These are phyloP conservation scores for Solanum corneliomulleri DNA, from an alignment of 257 asterid species.

Conservation along the genomic window DNA sequence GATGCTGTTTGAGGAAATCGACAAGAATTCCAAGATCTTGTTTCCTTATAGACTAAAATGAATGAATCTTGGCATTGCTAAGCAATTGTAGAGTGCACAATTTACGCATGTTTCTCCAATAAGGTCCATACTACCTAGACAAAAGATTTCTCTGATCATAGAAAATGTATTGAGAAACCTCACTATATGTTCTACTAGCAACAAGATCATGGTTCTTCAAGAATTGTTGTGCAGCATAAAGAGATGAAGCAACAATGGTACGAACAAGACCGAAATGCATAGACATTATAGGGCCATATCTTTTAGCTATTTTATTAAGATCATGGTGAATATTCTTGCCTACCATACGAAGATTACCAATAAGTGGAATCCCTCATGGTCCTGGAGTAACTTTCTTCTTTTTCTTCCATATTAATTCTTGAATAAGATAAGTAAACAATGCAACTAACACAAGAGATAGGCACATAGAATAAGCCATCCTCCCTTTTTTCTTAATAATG, in stretches of 20 bases:
- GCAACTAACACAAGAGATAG: background rate
- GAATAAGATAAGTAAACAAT: background rate
- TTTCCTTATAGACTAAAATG: background rate
- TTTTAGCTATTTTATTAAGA: background rate
- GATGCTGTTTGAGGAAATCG: background rate
- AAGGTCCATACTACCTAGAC: background rate
- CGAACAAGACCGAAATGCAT: background rate
- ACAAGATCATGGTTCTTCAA: conserved; percentile 2
- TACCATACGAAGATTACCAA: background rate
- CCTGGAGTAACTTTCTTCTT: background rate
- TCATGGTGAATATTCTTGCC: background rate
- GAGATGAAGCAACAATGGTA: background rate
- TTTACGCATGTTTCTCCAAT: background rate
- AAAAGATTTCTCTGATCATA: background rate
- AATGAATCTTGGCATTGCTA: background rate
- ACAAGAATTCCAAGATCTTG: background rate
- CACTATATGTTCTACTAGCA: background rate
- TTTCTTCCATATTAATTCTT: background rate
- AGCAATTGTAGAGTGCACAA: background rate
- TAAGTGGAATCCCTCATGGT: background rate
- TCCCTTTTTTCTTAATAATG: background rate
- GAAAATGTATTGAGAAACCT: background rate
- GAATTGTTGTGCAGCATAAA: conserved; percentile 1
- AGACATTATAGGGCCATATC: background rate
- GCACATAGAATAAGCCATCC: background rate